A percentile compares a stretch with the other conserved stretches of the same genome.
Evolutionary conservation across 345 rosid species (phyloP).

Genomic region (Gossypium arboreum): DNA sequence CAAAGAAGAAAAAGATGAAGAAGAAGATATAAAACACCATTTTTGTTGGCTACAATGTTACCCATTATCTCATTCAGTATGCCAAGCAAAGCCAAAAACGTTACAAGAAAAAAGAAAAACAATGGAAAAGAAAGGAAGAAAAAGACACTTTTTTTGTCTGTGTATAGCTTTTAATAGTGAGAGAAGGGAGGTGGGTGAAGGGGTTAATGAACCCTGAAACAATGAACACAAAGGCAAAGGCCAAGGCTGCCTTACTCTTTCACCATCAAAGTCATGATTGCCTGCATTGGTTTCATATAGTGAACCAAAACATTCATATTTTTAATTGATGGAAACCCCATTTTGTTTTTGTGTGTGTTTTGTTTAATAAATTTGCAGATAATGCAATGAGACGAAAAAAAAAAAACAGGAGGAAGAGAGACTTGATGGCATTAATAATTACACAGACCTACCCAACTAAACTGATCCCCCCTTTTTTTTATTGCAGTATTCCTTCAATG

Average conservation of each 20-base stretch:
- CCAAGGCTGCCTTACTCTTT: slow-evolving; percentile 27
- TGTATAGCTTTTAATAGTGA: slow-evolving; percentile 39
- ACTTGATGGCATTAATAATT: slow-evolving; percentile 50
- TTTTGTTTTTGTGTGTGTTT: background rate
- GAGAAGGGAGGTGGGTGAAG: slow-evolving; percentile 58
- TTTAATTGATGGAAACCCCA: background rate
- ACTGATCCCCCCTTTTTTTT: slow-evolving; percentile 49
- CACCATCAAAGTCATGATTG: slow-evolving; percentile 51
- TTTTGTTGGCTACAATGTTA: background rate
- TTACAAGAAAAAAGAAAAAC: slow-evolving; percentile 23
- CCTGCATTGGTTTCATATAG: slow-evolving; percentile 33
- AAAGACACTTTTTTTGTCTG: slow-evolving; percentile 28
- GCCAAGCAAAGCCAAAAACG: slow-evolving; percentile 20
- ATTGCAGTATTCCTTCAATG: slow-evolving; percentile 77
- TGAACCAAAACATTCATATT: background rate
- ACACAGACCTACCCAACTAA: slow-evolving; percentile 75
- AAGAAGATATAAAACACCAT: background rate
- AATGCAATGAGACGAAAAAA: slow-evolving; percentile 17
- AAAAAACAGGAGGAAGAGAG: slow-evolving; percentile 19
- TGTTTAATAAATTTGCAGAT: slow-evolving; percentile 16
- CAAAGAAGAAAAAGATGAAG: slow-evolving; percentile 22
- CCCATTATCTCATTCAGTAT: slow-evolving; percentile 35
- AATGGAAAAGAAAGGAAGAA: slow-evolving; percentile 23
- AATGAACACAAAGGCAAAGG: slow-evolving; percentile 6
- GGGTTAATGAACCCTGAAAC: slow-evolving; percentile 40